Evolutionary conservation across 768 basidiomycete species (phyloP).

Genomic region (Paxillus rubicundulus): DNA sequence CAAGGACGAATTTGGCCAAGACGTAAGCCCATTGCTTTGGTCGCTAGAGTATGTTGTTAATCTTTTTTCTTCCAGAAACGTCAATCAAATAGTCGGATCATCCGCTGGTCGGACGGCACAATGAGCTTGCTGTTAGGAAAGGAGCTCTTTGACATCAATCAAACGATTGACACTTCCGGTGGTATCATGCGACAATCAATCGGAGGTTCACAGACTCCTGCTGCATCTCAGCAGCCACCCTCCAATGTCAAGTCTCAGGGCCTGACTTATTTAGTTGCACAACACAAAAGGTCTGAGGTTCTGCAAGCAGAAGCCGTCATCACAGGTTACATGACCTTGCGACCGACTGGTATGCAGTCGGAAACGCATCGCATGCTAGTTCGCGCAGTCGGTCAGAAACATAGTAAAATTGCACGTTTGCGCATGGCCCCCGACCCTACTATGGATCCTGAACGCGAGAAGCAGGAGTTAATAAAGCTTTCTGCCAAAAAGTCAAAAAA

Average conservation of each 20-base stretch:
- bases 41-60: background rate
- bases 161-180: conserved; percentile 75
- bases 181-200: conserved; percentile 58
- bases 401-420: conserved; percentile 75
- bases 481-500: conserved; percentile 64
- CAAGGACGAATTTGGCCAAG: conserved; percentile 68
- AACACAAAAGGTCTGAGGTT: conserved; percentile 82
- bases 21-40: conserved; percentile 52
- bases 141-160: conserved; percentile 89
- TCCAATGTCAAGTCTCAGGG: conserved; percentile 57
- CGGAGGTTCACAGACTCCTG: conserved; percentile 41
- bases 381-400: conserved; percentile 80
- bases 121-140: conserved; percentile 88
- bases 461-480: conserved; percentile 62
- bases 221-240: conserved; percentile 38
- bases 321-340: conserved; percentile 79
- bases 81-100: conserved; percentile 87
- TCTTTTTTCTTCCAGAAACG: conserved; percentile 48
- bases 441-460: conserved; percentile 73
- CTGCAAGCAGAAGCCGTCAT: conserved; percentile 84
- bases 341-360: conserved; percentile 87
- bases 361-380: conserved; percentile 89
- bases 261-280: conserved; percentile 85
- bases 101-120: conserved; percentile 95
- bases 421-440: conserved; percentile 78